Base-by-base conservation (phyloP, 2,329 filamentous ascomycete species). In the Arthrobotrys sphaeroides region DNA sequence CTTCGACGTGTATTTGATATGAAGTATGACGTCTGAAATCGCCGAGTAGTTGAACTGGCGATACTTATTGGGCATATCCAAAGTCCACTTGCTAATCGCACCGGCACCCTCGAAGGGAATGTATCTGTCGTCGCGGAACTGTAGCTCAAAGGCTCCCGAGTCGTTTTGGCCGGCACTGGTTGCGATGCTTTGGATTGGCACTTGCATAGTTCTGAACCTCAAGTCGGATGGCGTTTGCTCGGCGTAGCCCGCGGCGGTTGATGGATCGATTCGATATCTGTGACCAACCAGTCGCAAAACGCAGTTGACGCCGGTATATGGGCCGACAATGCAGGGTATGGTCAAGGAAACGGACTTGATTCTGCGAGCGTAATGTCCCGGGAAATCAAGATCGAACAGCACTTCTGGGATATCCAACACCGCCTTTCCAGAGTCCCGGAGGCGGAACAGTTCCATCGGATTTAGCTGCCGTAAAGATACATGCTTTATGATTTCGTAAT, bases 381-480 rank as follows among this genome's bases (percentile, higher is more conserved):
- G 83, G 73, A 80, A 83, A 78, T 84, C 82, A 18, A 83, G 66
- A 77, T 84, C 83, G 73, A 82, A 84, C 2, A 83, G 36, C 0
- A 76, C 24, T 77, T 84, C 82, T 1, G 80, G 79, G 2, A 84
- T 20, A 12, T 67, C 55, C 57, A 83, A 81, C 10, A 70, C 61
- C 38, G 38, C 57, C 4, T 10, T 55, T 9, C 80, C 81, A 13
- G 24, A 51, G 28, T 66, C 43, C 16, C 78, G 74, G 7, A 83
- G 73, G 4, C 47, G 4, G 0, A 82, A 33, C 2, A 83, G 78
- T 0, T 78, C 77, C 5, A 77, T 16, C 1, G 81, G 81, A 42
- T 77, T 28, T 9, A 80, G 2, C 55, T 80, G 80, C 1, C 78
- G 78, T 4, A 83, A 78, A 0, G 82, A 83, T 7, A 83, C 60